Conservation (phyloP, 371 early-diverging fungal genomes). For the Coemansia sp. region DNA sequence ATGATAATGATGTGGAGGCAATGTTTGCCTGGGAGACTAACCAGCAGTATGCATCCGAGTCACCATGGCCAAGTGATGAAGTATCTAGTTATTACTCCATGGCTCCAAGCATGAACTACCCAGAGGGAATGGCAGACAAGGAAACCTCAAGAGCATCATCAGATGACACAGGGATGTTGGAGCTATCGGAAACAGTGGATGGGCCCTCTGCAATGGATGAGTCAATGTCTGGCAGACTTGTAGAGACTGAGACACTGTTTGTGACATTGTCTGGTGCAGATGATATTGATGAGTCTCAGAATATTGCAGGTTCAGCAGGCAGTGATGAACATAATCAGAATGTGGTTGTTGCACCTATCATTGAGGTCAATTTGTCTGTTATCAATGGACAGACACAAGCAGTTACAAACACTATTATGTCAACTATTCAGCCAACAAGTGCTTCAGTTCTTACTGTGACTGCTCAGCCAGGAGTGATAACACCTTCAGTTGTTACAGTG, state of each 20-base stretch:
- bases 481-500: neutral
- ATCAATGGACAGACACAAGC: neutral
- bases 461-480: neutral
- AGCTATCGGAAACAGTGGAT: neutral
- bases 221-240: neutral
- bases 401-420: constrained; percentile 2
- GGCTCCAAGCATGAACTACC: constrained; percentile 2
- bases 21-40: constrained; percentile 20
- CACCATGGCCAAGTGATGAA: constrained; percentile 5
- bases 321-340: constrained; percentile 1
- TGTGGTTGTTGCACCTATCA: neutral
- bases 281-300: constrained; percentile 1
- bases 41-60: constrained; percentile 20
- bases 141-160: constrained; percentile 8
- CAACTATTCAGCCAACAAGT: constrained; percentile 3
- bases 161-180: neutral
- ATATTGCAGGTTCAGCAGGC: neutral
- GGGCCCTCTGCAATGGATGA: too few species aligned
- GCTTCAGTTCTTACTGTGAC: constrained; percentile 1
- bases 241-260: constrained; percentile 4
- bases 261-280: neutral
- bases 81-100: neutral
- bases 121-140: constrained; percentile 2
- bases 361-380: constrained; percentile 6
- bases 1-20: neutral